Base-by-base conservation (phyloP, 2,329 filamentous ascomycete species). In the Paracorniculantispora psalliotae region DNA sequence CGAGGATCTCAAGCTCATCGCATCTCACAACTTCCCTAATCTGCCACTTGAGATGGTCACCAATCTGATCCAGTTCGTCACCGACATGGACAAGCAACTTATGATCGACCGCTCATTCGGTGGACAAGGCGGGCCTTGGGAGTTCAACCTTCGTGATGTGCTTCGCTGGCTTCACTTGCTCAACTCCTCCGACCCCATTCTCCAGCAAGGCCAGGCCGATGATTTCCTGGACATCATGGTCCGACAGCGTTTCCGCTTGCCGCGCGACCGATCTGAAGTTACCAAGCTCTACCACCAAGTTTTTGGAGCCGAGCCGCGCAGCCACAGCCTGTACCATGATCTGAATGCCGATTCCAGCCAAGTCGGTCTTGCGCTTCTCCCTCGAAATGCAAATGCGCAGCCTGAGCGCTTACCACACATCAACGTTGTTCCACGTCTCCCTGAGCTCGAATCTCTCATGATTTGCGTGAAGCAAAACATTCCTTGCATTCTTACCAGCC, bases 71-170 rank as follows among this genome's bases (percentile, higher is more conserved):
- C 77, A 79, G 25, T 96, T 96, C 68, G 87, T 97, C n/a, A 87
- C 87, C 1, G 78, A 79, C n/a, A 77, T 97, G 10, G 91, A 96
- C 62, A 79, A 84, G 30, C 83, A 89, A 37, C 84, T 96, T 26
- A 79, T 86, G 4, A 78, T 81, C 28, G 75, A 81, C 54, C 81
- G 79, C 61, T 72, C 77, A 0, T 87, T 88, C 64, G 85, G 84
- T 2, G 75, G 78, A 1, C 82, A 85, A 64, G 85, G 85, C 15
- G 90, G 88, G 7, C 94, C 96, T 1, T 99, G 92, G 94, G 94
- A 97, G 69, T 94, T 96, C 71, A 99, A 96, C 67, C 77, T 99
- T 63, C 88, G 92, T 71, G 93, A 97, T 71, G 90, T 91, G 3
- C 83, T 94, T 58, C 84, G 93, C 61, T 97, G 93, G 93, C 76